A percentile compares a stretch with the other conserved stretches of the same genome.
These are phyloP conservation scores for Rhytidhysteron rufulum DNA, from an alignment of 2,329 filamentous ascomycete genomes.

Conservation along the genomic window DNA sequence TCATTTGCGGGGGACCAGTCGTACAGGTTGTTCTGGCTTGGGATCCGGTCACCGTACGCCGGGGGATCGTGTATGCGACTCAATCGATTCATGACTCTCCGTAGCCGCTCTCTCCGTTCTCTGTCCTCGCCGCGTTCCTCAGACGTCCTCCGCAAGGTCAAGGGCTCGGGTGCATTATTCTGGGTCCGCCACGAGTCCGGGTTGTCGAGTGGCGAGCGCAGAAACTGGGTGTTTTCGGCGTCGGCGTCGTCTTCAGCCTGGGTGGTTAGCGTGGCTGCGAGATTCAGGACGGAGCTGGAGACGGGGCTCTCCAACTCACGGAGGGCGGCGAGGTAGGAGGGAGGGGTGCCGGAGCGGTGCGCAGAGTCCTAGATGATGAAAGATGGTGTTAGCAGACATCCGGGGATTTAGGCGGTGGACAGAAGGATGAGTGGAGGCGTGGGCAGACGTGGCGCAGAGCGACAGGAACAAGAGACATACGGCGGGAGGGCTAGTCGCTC, in stretches of 20 bases:
- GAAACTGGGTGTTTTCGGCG: conserved; percentile 50
- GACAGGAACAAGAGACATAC: conserved; percentile 11
- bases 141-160: conserved; percentile 13
- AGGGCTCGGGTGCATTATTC: conserved; percentile 19
- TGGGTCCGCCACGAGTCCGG: conserved; percentile 30
- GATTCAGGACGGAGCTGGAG: conserved; percentile 39
- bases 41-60: conserved; percentile 53
- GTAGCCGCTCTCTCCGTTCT: conserved; percentile 38
- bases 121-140: conserved; percentile 34
- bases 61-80: conserved; percentile 39
- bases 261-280: conserved; percentile 48
- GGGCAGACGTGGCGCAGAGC: conserved; percentile 4
- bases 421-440: neutral
- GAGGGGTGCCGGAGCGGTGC: conserved; percentile 19
- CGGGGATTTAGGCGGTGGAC: neutral
- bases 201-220: conserved; percentile 41
- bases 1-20: conserved; percentile 55
- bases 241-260: conserved; percentile 43
- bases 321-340: conserved; percentile 46
- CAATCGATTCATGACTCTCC: conserved; percentile 44
- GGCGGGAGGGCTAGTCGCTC: conserved; percentile 15
- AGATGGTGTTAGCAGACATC: conserved; percentile 10
- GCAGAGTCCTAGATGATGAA: conserved; percentile 18
- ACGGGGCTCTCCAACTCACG: conserved; percentile 47
- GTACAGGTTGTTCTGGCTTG: conserved; percentile 54